These are phyloP conservation scores for Cercospora beticola DNA, from an alignment of 2,329 filamentous ascomycete species.

Conservation along the genomic window DNA sequence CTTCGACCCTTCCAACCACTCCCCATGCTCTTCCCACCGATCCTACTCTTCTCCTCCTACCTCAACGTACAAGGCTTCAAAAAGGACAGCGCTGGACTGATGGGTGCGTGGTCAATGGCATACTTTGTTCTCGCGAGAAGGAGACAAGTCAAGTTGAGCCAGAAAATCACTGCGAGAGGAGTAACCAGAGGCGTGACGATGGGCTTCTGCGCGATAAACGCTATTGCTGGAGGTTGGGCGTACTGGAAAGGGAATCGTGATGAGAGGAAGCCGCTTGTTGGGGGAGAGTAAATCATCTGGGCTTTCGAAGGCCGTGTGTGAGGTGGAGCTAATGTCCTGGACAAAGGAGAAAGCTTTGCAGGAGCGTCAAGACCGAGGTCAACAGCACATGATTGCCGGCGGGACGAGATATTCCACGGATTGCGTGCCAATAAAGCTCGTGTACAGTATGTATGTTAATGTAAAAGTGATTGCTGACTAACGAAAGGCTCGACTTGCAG, in stretches of 20 bases:
- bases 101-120: conserved; percentile 63
- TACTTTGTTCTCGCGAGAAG: conserved; percentile 64
- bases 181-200: conserved; percentile 54
- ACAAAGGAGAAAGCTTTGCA: neutral
- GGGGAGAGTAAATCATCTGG: neutral
- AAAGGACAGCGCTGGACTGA: conserved; percentile 63
- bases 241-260: conserved; percentile 40
- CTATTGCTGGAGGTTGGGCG: conserved; percentile 52
- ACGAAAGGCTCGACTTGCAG: neutral
- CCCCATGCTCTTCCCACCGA: conserved; percentile 66
- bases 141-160: conserved; percentile 51
- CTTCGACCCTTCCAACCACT: conserved; percentile 64
- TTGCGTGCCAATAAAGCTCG: neutral
- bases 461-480: neutral
- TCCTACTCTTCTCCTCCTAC: conserved; percentile 66
- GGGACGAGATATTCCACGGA: neutral
- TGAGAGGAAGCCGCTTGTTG: conserved; percentile 14
- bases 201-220: conserved; percentile 52
- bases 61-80: conserved; percentile 63
- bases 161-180: conserved; percentile 53
- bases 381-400: neutral
- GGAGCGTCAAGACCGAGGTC: neutral
- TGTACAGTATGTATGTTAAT: neutral
- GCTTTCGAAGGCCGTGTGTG: neutral
- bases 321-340: neutral